phyloP scores from a whole-genome alignment of 202 grass and related monocot species.

The Carex arenaria region DNA sequence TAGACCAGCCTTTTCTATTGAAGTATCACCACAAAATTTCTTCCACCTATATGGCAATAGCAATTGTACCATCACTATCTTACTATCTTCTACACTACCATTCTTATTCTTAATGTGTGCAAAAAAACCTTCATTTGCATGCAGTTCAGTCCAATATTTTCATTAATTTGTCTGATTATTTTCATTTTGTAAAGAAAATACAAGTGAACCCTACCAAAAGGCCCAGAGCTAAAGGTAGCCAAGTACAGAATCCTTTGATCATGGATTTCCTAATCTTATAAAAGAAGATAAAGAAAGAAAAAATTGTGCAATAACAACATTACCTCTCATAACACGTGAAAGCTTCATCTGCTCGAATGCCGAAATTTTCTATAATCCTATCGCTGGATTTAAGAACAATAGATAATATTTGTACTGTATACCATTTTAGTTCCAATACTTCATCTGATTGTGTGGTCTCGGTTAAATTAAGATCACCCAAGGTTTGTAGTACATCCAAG shows the following conservation, averaged over 20 bases:
- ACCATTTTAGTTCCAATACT: constrained; percentile 73
- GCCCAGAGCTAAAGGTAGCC: background rate
- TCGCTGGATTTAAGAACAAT: constrained; percentile 67
- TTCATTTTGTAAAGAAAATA: background rate
- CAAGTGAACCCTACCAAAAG: background rate
- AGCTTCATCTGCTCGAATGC: constrained; percentile 53
- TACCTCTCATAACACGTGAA: constrained; percentile 73
- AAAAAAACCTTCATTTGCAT: background rate
- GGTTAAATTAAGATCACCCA: constrained; percentile 40
- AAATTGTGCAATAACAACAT: constrained; percentile 7
- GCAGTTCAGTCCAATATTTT: background rate
- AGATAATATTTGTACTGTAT: constrained; percentile 60
- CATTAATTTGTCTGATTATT: background rate
- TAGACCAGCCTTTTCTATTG: constrained; percentile 79
- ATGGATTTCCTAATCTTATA: background rate
- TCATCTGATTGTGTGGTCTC: constrained; percentile 25
- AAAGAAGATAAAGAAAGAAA: background rate
- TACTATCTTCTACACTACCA: background rate
- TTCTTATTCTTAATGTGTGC: constrained; percentile 8
- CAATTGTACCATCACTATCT: background rate
- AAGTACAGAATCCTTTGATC: background rate
- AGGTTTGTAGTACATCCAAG: constrained; percentile 53
- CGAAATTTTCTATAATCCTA: constrained; percentile 60
- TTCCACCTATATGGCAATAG: constrained; percentile 48
- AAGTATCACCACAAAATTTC: constrained; percentile 72